Conservation (phyloP, 495 filamentous ascomycete species). For the Polyplosphaeria fusca region DNA sequence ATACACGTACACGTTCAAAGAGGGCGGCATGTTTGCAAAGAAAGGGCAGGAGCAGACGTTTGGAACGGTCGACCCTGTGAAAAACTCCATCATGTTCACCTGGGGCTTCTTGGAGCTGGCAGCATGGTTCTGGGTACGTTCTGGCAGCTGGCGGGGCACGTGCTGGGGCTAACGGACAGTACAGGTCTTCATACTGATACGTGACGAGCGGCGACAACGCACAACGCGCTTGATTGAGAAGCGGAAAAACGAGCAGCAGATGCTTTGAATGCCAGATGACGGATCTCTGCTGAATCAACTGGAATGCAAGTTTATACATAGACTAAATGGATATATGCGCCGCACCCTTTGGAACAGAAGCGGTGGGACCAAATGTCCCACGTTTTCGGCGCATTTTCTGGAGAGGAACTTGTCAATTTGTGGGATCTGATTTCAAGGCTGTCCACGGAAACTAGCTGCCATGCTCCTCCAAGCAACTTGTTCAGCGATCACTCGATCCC, state of each 20-base stretch:
- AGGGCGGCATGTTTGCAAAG: constrained; percentile 44
- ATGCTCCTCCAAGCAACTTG: no score
- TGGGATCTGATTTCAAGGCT: no score
- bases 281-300: constrained; percentile 38
- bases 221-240: constrained; percentile 22
- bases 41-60: constrained; percentile 25
- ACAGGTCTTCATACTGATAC: constrained; percentile 26
- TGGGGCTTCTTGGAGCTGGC: constrained; percentile 82
- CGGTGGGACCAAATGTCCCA: no score
- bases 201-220: constrained; percentile 29
- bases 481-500: no score
- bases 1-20: constrained; percentile 64
- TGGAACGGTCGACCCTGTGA: constrained; percentile 56
- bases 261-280: constrained; percentile 10
- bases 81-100: constrained; percentile 77
- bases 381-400: no score
- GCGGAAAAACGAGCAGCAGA: constrained; percentile 24
- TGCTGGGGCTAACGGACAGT: background rate
- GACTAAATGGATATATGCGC: background rate
- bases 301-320: background rate
- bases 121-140: constrained; percentile 79
- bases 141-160: background rate
- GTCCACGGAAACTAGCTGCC: no score
- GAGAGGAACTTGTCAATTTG: no score
- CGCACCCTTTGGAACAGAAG: no score